Percentiles rank a stretch among this genome's conserved stretches.
These are phyloP conservation scores for Fusarium cyanostomum DNA, from an alignment of 2,329 filamentous ascomycete genomes.

Conservation along the genomic window DNA sequence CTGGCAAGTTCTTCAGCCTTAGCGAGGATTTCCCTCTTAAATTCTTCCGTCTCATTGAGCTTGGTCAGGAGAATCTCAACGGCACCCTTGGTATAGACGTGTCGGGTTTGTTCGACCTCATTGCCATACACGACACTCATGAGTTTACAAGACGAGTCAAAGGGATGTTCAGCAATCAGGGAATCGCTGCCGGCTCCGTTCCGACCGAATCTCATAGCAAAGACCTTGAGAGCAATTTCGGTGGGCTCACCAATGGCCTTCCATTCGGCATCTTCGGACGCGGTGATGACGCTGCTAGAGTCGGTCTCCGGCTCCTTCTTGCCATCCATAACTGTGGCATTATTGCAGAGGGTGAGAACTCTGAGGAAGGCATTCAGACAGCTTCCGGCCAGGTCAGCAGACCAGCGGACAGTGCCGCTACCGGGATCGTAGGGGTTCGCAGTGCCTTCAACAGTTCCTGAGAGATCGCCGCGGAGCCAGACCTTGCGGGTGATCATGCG, in stretches of 20 bases:
- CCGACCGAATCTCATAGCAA: constrained; percentile 73
- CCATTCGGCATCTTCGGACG: constrained; percentile 60
- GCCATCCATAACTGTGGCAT: constrained; percentile 59
- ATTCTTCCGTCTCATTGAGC: constrained; percentile 57
- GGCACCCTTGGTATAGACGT: constrained; percentile 67
- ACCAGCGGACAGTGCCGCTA: constrained; percentile 61
- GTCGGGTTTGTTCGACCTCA: constrained; percentile 46
- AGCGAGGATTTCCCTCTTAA: constrained; percentile 57
- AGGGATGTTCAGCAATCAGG: constrained; percentile 73
- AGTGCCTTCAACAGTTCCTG: constrained; percentile 62
- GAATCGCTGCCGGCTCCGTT: constrained; percentile 56
- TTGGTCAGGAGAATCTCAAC: constrained; percentile 66
- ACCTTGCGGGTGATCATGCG: constrained; percentile 73
- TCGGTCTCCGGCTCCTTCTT: constrained; percentile 59
- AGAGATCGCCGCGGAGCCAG: constrained; percentile 65
- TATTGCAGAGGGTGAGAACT: constrained; percentile 71
- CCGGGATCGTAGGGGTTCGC: constrained; percentile 70
- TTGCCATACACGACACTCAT: constrained; percentile 75
- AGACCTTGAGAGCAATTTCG: constrained; percentile 78
- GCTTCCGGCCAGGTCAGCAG: constrained; percentile 51
- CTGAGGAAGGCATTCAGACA: constrained; percentile 60
- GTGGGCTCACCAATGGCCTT: constrained; percentile 73
- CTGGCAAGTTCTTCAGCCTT: constrained; percentile 66
- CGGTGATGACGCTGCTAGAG: constrained; percentile 57
- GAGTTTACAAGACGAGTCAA: constrained; percentile 77